These are phyloP conservation scores for Ganoderma meredithae DNA, from an alignment of 1,284 basidiomycete genomes.

Conservation along the genomic window DNA sequence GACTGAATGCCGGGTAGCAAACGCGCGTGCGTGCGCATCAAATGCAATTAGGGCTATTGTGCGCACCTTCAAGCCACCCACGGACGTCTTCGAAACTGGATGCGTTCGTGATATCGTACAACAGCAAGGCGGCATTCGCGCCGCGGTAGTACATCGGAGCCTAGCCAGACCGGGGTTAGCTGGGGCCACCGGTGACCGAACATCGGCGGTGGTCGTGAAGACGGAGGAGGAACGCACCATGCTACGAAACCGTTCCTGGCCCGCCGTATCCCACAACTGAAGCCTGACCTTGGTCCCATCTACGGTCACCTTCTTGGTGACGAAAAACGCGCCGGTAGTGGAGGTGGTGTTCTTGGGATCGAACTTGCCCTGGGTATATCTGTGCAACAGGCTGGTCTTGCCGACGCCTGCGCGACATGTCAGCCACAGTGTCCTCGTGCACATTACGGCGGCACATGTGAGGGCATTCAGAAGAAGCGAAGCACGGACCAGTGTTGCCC, in stretches of 20 bases:
- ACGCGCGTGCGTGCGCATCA: slow-evolving; percentile 6
- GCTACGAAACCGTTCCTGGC: slow-evolving; percentile 95
- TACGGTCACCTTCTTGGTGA: slow-evolving; percentile 93
- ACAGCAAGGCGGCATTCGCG: slow-evolving; percentile 93
- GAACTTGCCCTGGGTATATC: slow-evolving; percentile 93
- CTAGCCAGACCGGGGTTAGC: slow-evolving; percentile 48
- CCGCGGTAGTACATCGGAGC: slow-evolving; percentile 99
- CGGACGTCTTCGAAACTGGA: slow-evolving; percentile 91
- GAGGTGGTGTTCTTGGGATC: slow-evolving; percentile 87
- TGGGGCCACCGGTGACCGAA: slow-evolving; percentile 13
- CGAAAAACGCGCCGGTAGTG: slow-evolving; percentile 95
- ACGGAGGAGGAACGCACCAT: slow-evolving; percentile 68
- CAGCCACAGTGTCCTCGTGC: background rate
- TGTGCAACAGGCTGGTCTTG: slow-evolving; percentile 93
- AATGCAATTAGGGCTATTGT: slow-evolving; percentile 21
- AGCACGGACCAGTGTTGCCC: slow-evolving; percentile 84
- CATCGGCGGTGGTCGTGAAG: slow-evolving; percentile 19
- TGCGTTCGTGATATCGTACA: slow-evolving; percentile 97
- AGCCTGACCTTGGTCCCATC: slow-evolving; percentile 88
- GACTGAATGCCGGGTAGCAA: background rate
- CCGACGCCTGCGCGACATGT: slow-evolving; percentile 73
- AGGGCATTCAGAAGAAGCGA: slow-evolving; percentile 10
- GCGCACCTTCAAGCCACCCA: slow-evolving; percentile 89
- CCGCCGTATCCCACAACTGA: slow-evolving; percentile 95
- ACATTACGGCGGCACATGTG: slow-evolving; percentile 5